Evolutionary conservation across 805 yeast genomes (phyloP), one percentile per base, ranked within the genome.

Genomic region (Candida krabiensis): DNA sequence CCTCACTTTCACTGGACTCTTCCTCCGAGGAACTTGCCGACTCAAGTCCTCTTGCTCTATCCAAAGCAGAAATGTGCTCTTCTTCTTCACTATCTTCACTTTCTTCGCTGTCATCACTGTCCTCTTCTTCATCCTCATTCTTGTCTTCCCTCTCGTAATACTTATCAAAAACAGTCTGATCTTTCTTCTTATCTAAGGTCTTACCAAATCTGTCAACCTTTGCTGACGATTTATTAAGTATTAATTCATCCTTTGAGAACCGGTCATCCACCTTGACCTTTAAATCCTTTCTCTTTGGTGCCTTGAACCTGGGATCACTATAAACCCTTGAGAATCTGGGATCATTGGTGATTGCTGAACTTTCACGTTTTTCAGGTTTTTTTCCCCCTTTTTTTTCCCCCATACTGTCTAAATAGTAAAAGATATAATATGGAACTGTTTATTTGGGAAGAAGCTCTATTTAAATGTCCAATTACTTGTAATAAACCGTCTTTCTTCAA

Each of bases 141-240:
- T 59, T 67, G 1, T 59, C 64, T 9, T 66, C 70, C 2, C 66
- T 72, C 36, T 78, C 65, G 52, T 82, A 86, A 51, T 80, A 84
- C 44, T 80, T 78, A 44, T 82, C 83, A 51, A 85, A 73, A 48
- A 77, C 82, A 11, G 73, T 73, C 16, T 66, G 64, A 9, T 53
- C 49, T 5, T 76, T 74, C 23, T 68, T 63, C 23, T 55, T 50
- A 24, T 69, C 69, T 17, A 87, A 54, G 50, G 75, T 81, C 58
- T 97, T 75, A 31, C 99, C 99, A 60, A 88, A 91, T 52, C 84
- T 80, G 58, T 93, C 98, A 32, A 87, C 83, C 42, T 76, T 78
- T 4, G 83, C 75, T 37, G 66, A 65, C 37, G 79, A 80, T n/a
- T 83, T 77, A 46, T 80, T 75, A 39, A 80, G 66, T 37, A 66